Evolutionary conservation across 768 basidiomycete species (phyloP).

Genomic region (Suillus subluteus): DNA sequence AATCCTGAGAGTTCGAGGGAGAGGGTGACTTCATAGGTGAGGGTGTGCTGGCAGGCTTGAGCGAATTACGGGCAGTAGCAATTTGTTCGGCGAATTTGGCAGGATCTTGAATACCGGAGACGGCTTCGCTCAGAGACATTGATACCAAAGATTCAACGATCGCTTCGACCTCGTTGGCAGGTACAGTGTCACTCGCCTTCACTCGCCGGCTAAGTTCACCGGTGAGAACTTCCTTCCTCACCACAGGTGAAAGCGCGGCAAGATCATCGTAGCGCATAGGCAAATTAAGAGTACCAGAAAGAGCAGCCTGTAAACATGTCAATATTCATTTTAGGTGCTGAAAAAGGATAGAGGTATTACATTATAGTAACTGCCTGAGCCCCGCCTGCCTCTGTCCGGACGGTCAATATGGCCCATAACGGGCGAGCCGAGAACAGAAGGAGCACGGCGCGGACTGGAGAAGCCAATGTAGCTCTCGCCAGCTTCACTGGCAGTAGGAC

Average conservation of each 20-base stretch:
- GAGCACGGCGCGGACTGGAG: constrained; percentile 68
- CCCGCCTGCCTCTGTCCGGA: constrained; percentile 69
- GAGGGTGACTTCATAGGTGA: constrained; percentile 57
- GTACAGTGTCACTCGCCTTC: constrained; percentile 56
- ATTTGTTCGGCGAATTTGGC: constrained; percentile 69
- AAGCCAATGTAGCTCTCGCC: constrained; percentile 78
- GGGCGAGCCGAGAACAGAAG: constrained; percentile 58
- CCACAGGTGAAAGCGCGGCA: constrained; percentile 80
- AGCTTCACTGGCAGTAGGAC: constrained; percentile 80
- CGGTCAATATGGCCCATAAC: constrained; percentile 54
- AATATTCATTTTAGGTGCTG: constrained; percentile 12
- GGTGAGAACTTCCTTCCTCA: constrained; percentile 82
- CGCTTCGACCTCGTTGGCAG: constrained; percentile 56
- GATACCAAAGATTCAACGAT: constrained; percentile 75
- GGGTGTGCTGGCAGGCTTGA: constrained; percentile 40
- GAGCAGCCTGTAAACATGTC: constrained; percentile 61
- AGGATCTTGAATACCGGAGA: constrained; percentile 75
- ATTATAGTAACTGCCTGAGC: constrained; percentile 87
- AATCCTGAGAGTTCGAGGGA: constrained; percentile 67
- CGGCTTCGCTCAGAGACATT: constrained; percentile 75
- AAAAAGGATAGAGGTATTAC: constrained; percentile 42
- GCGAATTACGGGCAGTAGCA: constrained; percentile 38
- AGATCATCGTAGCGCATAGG: constrained; percentile 91
- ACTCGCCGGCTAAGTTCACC: constrained; percentile 82
- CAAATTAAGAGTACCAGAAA: constrained; percentile 76